These are phyloP conservation scores for Myxozyma sirexii DNA, from an alignment of 805 yeast species.

Conservation along the genomic window DNA sequence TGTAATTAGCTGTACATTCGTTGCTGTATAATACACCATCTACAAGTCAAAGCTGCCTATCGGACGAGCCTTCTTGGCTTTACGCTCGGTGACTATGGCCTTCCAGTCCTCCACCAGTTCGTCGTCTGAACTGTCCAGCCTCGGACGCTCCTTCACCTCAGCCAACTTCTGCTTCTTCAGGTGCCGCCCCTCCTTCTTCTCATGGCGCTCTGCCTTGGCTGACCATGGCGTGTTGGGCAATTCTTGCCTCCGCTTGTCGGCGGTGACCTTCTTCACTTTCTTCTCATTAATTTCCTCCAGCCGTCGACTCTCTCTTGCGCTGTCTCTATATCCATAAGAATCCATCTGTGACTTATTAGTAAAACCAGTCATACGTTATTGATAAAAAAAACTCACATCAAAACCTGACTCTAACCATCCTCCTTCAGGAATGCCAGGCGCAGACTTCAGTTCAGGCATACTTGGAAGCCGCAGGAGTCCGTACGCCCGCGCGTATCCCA, in stretches of 20 bases:
- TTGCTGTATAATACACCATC: neutral
- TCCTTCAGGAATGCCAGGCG: conserved; percentile 54
- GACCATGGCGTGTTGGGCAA: conserved; percentile 73
- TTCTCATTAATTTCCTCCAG: conserved; percentile 58
- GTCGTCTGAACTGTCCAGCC: conserved; percentile 44
- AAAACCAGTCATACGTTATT: neutral
- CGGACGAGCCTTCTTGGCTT: conserved; percentile 46
- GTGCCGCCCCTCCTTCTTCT: conserved; percentile 61
- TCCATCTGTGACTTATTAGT: conserved; percentile 49
- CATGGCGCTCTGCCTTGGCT: conserved; percentile 63
- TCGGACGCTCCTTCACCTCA: conserved; percentile 47
- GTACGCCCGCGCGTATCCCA: conserved; percentile 71
- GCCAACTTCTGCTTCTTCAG: conserved; percentile 62
- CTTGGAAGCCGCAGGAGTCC: conserved; percentile 83
- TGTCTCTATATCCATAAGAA: conserved; percentile 63
- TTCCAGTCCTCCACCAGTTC: conserved; percentile 77
- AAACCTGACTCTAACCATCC: conserved; percentile 74
- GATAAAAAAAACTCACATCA: conserved; percentile 42
- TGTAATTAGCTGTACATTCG: too few relatives aligned
- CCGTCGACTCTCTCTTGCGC: conserved; percentile 64
- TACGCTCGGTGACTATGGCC: conserved; percentile 67
- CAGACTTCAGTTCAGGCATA: conserved; percentile 80
- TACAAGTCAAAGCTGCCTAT: conserved; percentile 10
- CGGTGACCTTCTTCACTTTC: conserved; percentile 39
- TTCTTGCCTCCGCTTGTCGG: conserved; percentile 41